A percentile compares a stretch with the other conserved stretches of the same genome.
phyloP scores from a whole-genome alignment of 305 asterid genomes.

The Fraxinus nigra region DNA sequence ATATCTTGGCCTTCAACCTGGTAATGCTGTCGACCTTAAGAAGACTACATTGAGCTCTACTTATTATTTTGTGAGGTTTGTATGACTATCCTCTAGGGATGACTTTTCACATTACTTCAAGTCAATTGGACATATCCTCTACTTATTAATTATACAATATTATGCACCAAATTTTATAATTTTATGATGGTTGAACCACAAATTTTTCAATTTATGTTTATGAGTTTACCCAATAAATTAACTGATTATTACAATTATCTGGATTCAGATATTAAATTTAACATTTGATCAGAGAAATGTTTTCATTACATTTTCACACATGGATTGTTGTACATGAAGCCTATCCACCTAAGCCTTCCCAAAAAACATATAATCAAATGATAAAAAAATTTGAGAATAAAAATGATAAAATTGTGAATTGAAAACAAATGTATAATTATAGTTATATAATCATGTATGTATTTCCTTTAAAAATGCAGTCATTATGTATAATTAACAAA shows the following conservation, averaged over 20 bases:
- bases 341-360: neutral
- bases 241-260: neutral
- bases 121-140: neutral
- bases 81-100: neutral
- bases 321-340: neutral
- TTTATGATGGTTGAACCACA: neutral
- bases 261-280: neutral
- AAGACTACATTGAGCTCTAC: neutral
- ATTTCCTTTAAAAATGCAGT: neutral
- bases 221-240: neutral
- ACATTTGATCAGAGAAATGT: neutral
- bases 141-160: neutral
- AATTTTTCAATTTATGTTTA: neutral
- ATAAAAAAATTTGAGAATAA: too few species aligned
- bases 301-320: neutral
- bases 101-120: neutral
- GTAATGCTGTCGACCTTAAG: neutral
- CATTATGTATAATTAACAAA: neutral
- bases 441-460: too few species aligned
- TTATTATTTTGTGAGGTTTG: neutral
- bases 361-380: too few species aligned
- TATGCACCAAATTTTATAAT: neutral
- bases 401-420: neutral
- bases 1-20: neutral
- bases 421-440: neutral